Evolutionary conservation across 805 yeast species (phyloP).

Genomic region (Candida incommunis): DNA sequence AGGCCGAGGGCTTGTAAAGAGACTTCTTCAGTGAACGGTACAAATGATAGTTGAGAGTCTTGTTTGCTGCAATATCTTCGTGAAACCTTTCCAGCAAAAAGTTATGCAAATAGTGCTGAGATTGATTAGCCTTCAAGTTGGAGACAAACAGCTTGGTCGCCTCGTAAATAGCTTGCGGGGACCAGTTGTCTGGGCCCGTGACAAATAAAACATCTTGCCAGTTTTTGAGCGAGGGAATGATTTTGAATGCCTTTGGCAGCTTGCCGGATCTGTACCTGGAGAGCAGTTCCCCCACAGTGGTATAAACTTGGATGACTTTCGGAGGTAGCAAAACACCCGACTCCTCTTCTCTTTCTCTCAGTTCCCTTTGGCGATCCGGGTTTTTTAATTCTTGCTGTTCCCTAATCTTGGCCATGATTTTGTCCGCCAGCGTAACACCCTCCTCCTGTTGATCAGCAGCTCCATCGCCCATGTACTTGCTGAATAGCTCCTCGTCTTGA

Average conservation of each 20-base stretch:
- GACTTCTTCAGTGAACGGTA: slow-evolving; percentile 88
- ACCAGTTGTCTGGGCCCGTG: slow-evolving; percentile 87
- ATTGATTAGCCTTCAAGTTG: slow-evolving; percentile 72
- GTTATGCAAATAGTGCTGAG: slow-evolving; percentile 62
- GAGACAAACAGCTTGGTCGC: slow-evolving; percentile 92
- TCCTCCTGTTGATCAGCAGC: slow-evolving; percentile 10
- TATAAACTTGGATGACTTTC: slow-evolving; percentile 88
- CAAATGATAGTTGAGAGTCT: slow-evolving; percentile 74
- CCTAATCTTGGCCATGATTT: slow-evolving; percentile 77
- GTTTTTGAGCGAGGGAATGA: slow-evolving; percentile 78
- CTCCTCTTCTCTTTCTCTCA: slow-evolving; percentile 23
- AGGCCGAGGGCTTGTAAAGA: slow-evolving; percentile 92
- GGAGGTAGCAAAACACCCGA: slow-evolving; percentile 81
- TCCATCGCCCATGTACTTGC: slow-evolving; percentile 37
- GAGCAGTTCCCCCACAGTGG: slow-evolving; percentile 77
- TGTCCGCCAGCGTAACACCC: slow-evolving; percentile 54
- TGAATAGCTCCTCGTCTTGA: slow-evolving; percentile 74
- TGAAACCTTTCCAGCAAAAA: slow-evolving; percentile 27
- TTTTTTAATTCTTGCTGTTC: slow-evolving; percentile 31
- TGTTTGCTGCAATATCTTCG: slow-evolving; percentile 24
- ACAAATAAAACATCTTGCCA: slow-evolving; percentile 95
- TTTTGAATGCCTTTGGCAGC: slow-evolving; percentile 91
- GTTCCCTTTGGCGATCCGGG: slow-evolving; percentile 25
- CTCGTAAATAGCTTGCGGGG: slow-evolving; percentile 87
- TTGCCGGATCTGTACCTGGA: slow-evolving; percentile 90